Base-by-base conservation (phyloP, 768 basidiomycete genomes). In the Lactarius quietus region DNA sequence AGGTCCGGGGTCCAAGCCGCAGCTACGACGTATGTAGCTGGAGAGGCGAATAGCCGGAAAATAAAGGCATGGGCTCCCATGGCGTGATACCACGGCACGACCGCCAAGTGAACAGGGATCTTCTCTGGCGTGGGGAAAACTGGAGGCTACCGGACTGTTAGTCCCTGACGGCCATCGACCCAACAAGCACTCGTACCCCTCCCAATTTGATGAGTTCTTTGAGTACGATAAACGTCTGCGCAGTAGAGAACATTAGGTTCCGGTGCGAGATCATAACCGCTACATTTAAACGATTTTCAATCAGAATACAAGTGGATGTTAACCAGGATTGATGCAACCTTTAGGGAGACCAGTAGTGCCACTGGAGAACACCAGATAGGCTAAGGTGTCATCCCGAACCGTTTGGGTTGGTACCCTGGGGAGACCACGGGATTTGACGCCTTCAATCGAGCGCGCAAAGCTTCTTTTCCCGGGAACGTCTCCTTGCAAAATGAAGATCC, bases 271-370 rank as follows among this genome's bases (percentile, higher is more conserved):
- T 83, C 87, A 86, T 87, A n/a, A 90, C 85, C 8, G 83, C 89
- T 90, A 48, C 39, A 36, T 39, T 12, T 12, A 6, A 36, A 36
- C 10, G 36, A 36, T 38, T 38, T 12, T 36, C 38, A 51, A 43
- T 59, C 51, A 54, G 31, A 33, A 23, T 38, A 5, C 23, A 23
- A 18, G 17, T 20, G 41, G 31, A 18, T 29, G 23, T 29, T 15
- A 54, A 48, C 31, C 33, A 20, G n/a, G 12, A 14, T 6, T 43
- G 31, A 18, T 23, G 8, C 9, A 29, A 85, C 89, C 88, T 82
- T 92, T 92, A 0, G 90, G 88, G 4, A 86, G 76, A 0, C 90
- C 90, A 65, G 82, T 90, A 0, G 90, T 92, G 28, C 90, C 90
- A 69, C 90, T 91, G 0, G 90, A 92, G 71, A 89, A 90, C 0